Evolutionary conservation across 176 grass and related monocot genomes (phyloP).

Genomic region (Oryza meyeriana): DNA sequence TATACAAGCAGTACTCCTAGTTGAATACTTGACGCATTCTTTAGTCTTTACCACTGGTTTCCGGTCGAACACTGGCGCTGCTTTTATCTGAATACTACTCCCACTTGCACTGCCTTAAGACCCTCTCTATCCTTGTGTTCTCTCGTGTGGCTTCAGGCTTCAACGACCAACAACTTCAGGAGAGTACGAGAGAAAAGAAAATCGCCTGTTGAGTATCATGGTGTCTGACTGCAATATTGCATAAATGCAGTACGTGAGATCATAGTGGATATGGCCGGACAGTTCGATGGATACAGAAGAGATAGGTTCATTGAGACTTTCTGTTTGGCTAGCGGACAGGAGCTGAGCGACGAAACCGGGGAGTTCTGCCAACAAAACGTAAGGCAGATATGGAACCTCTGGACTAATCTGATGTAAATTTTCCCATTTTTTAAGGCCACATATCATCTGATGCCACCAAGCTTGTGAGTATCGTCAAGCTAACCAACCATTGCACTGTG

Average conservation of each 20-base stretch:
- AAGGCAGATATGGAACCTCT: neutral
- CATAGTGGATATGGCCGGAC: neutral
- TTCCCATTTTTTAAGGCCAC: no score
- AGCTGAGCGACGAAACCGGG: neutral
- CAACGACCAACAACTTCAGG: slow-evolving; percentile 1
- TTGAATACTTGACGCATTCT: neutral
- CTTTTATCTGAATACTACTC: neutral
- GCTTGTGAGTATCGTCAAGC: neutral
- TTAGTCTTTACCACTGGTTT: neutral
- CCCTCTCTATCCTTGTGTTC: neutral
- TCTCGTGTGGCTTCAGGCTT: neutral
- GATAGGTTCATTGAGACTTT: neutral
- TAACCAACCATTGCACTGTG: neutral
- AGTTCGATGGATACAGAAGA: neutral
- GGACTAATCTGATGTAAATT: neutral
- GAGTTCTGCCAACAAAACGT: neutral
- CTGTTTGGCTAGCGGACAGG: neutral
- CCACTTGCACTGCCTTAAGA: neutral
- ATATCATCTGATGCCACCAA: neutral
- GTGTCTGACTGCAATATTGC: neutral
- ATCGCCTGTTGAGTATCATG: neutral
- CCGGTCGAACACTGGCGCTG: neutral
- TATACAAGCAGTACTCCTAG: neutral
- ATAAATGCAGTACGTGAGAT: neutral
- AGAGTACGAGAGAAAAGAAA: neutral